Conservation (phyloP, 2,329 filamentous ascomycete genomes). For the Alternaria sp. region DNA sequence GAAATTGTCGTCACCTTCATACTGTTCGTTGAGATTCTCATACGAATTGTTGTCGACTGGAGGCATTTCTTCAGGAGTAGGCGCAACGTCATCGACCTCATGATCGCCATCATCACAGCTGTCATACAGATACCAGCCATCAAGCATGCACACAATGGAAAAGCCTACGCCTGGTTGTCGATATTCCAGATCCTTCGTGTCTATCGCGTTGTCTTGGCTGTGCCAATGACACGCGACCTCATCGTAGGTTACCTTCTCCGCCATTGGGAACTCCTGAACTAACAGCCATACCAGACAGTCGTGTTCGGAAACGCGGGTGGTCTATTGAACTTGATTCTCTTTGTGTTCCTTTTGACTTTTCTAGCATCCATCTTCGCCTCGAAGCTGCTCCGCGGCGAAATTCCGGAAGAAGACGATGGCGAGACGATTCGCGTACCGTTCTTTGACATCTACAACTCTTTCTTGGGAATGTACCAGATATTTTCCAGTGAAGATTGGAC, state of each 20-base stretch:
- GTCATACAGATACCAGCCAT: constrained; percentile 87
- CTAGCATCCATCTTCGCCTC: constrained; percentile 90
- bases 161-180: constrained; percentile 83
- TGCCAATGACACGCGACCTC: constrained; percentile 84
- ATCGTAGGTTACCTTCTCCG: constrained; percentile 60
- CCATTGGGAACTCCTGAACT: constrained; percentile 10
- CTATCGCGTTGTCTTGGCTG: constrained; percentile 88
- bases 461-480: constrained; percentile 97
- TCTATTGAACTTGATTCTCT: constrained; percentile 92
- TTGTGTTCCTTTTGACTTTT: constrained; percentile 95
- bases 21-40: constrained; percentile 79
- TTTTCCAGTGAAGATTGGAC: constrained; percentile 98
- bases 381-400: constrained; percentile 88
- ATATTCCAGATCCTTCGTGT: constrained; percentile 91
- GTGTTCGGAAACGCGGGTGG: constrained; percentile 91
- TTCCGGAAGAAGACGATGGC: constrained; percentile 69
- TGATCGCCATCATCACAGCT: constrained; percentile 79
- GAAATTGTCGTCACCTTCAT: constrained; percentile 79
- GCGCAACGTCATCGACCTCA: constrained; percentile 80
- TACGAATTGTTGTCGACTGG: constrained; percentile 82
- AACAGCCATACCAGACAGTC: constrained; percentile 56
- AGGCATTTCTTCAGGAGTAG: constrained; percentile 75
- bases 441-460: constrained; percentile 90
- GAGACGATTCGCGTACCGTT: constrained; percentile 76
- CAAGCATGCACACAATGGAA: constrained; percentile 64